A percentile compares a stretch with the other conserved stretches of the same genome.
Conservation (phyloP, 2,329 filamentous ascomycete species). For the Claviceps fusiformis region DNA sequence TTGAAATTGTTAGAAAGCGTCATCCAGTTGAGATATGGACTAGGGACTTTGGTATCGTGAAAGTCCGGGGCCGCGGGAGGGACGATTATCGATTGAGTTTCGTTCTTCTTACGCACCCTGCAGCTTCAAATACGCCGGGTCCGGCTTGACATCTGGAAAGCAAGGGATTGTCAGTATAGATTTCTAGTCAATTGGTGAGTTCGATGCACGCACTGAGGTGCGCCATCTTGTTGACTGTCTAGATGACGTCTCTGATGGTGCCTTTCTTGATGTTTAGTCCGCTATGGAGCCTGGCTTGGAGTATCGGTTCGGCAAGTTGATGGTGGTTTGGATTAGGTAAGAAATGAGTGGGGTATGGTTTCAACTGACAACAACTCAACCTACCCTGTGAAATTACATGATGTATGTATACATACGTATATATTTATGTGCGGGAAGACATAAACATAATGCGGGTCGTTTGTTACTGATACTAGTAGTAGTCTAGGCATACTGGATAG, state of each 20-base stretch:
- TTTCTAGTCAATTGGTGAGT: neutral
- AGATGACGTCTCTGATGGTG: conserved; percentile 13
- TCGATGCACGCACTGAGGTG: conserved; percentile 21
- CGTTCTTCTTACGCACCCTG: conserved; percentile 19
- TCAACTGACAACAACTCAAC: neutral
- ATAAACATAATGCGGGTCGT: no score
- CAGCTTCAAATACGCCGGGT: conserved; percentile 28
- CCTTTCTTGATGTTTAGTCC: conserved; percentile 9
- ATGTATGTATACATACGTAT: no score
- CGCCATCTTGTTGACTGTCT: conserved; percentile 21
- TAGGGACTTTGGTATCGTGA: neutral
- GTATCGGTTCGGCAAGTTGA: neutral
- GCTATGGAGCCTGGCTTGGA: conserved; percentile 6
- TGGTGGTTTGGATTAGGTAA: conserved; percentile 6
- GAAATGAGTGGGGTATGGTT: neutral
- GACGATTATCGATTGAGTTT: neutral
- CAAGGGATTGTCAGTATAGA: conserved; percentile 14
- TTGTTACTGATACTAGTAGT: no score
- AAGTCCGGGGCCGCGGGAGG: neutral
- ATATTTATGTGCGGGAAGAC: no score
- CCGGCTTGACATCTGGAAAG: conserved; percentile 25
- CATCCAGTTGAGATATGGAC: neutral
- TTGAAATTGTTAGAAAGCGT: conserved; percentile 12
- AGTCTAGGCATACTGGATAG: no score
- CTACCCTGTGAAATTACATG: neutral